Conservation (phyloP, 2,329 filamentous ascomycete genomes). For the Byssochlamys sp. region DNA sequence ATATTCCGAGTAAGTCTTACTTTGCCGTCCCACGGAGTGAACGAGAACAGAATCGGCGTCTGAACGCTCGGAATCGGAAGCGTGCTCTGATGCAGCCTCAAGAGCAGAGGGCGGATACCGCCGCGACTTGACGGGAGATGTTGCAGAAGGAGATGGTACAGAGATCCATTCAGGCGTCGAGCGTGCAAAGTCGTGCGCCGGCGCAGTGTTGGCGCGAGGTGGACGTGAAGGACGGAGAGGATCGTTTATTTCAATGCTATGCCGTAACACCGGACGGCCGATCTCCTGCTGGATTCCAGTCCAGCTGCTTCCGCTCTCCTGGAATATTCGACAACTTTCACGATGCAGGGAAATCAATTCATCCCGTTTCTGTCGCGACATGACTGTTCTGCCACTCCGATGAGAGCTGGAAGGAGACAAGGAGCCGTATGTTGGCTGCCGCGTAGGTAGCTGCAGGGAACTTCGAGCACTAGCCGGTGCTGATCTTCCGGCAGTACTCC, state of each 20-base stretch:
- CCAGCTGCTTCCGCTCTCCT: conserved; percentile 8
- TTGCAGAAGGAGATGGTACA: background rate
- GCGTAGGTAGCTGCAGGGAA: conserved; percentile 19
- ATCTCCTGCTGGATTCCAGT: background rate
- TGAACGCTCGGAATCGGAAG: background rate
- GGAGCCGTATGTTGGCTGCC: conserved; percentile 18
- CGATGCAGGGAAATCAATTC: conserved; percentile 30
- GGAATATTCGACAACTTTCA: conserved; percentile 33
- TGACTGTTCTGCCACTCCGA: conserved; percentile 12
- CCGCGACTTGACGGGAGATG: background rate
- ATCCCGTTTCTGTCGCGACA: conserved; percentile 19
- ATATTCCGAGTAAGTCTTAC: conserved; percentile 2
- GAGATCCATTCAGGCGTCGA: background rate
- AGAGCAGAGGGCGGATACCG: background rate
- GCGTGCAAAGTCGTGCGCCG: background rate
- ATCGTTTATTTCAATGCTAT: background rate
- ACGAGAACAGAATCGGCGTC: conserved; percentile 6
- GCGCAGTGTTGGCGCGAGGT: background rate
- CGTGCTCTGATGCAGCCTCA: background rate
- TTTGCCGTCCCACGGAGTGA: background rate
- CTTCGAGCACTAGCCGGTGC: conserved; percentile 16
- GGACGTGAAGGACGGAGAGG: background rate
- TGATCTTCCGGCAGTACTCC: conserved; percentile 18
- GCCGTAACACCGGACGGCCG: background rate
- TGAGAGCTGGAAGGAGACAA: conserved; percentile 15